These are phyloP conservation scores for Pseudonitzschia multiseries DNA, from an alignment of 108 stramenopile species.

Conservation along the genomic window DNA sequence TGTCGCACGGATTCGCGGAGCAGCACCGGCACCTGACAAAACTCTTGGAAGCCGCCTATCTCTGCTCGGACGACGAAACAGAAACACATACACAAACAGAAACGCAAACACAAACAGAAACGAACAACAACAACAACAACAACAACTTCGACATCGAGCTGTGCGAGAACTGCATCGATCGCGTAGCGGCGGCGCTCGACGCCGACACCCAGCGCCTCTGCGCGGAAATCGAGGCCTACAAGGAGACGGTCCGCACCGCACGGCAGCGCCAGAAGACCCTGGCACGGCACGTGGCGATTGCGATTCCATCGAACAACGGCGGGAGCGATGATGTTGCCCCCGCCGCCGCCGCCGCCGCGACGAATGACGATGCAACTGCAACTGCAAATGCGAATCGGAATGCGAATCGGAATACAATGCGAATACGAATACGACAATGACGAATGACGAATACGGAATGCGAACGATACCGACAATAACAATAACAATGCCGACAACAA, in stretches of 20 bases:
- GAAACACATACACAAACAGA: background rate
- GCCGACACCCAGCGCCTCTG: conserved; percentile 50
- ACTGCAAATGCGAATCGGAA: no score
- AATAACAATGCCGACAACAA: no score
- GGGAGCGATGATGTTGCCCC: background rate
- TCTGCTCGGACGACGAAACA: background rate
- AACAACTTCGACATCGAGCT: conserved; percentile 18
- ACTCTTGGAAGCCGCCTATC: conserved; percentile 23
- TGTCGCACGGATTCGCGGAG: conserved; percentile 32
- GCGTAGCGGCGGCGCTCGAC: conserved; percentile 45
- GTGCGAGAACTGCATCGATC: conserved; percentile 43
- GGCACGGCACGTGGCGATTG: no score
- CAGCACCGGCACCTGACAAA: conserved; percentile 21
- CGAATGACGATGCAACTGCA: background rate
- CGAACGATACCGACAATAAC: no score
- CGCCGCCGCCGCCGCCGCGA: background rate
- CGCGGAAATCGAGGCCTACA: conserved; percentile 39
- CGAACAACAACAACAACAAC: background rate
- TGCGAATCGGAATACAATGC: no score
- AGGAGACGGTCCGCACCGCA: conserved; percentile 26
- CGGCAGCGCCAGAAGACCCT: conserved; percentile 19
- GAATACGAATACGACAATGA: no score
- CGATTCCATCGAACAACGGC: background rate
- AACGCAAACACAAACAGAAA: background rate
- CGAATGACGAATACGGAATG: no score